Percentiles rank a stretch among this genome's conserved stretches.
phyloP scores from a whole-genome alignment of 129 eudicot genomes.

The Silybum marianum region DNA sequence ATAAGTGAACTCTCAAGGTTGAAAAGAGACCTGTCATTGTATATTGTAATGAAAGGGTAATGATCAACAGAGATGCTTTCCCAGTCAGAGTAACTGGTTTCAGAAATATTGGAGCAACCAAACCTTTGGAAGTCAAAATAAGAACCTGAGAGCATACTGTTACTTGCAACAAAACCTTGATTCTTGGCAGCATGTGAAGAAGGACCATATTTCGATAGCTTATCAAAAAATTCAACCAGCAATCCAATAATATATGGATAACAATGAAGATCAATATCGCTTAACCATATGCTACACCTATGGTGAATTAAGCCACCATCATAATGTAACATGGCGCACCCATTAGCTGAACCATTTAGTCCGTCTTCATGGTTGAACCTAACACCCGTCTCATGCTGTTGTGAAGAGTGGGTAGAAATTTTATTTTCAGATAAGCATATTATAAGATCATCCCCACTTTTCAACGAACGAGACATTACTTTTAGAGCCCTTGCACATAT shows the following conservation, averaged over 20 bases:
- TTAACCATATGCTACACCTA: slow-evolving; percentile 45
- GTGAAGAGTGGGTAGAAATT: slow-evolving; percentile 23
- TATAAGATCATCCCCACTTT: slow-evolving; percentile 33
- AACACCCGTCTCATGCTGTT: slow-evolving; percentile 17
- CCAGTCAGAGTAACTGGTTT: slow-evolving; percentile 45
- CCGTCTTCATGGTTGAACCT: slow-evolving; percentile 17
- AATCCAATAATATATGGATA: slow-evolving; percentile 65
- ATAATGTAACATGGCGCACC: slow-evolving; percentile 61
- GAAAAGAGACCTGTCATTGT: slow-evolving; percentile 42
- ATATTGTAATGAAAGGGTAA: slow-evolving; percentile 62
- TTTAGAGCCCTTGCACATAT: slow-evolving; percentile 46
- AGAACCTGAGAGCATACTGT: slow-evolving; percentile 30
- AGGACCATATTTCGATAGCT: slow-evolving; percentile 32
- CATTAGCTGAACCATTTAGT: slow-evolving; percentile 31
- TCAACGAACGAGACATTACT: slow-evolving; percentile 41
- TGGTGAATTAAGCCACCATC: slow-evolving; percentile 34
- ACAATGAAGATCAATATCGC: slow-evolving; percentile 68
- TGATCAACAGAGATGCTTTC: slow-evolving; percentile 52
- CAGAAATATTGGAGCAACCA: slow-evolving; percentile 57
- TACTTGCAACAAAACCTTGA: slow-evolving; percentile 31
- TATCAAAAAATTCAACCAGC: slow-evolving; percentile 58
- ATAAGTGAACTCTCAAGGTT: slow-evolving; percentile 51
- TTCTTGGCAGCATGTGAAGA: slow-evolving; percentile 42
- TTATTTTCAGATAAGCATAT: slow-evolving; percentile 48
- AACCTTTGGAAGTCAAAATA: slow-evolving; percentile 48